A percentile compares a stretch with the other conserved stretches of the same genome.
These are phyloP conservation scores for Tulasnella sp. DNA, from an alignment of 768 basidiomycete species.

Conservation along the genomic window DNA sequence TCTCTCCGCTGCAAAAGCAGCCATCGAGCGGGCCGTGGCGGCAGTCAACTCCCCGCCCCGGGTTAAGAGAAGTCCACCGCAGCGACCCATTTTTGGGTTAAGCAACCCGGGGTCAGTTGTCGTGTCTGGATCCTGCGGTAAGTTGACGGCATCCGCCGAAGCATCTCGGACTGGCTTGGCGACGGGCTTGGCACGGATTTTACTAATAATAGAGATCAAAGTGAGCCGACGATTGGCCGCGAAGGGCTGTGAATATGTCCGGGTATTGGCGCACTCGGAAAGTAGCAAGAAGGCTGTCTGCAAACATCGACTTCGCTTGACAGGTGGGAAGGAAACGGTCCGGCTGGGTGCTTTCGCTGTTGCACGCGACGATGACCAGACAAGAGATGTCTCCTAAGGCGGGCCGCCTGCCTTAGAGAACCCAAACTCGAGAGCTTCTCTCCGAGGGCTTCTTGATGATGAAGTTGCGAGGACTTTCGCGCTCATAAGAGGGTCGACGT, in stretches of 20 bases:
- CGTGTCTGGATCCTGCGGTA: not conserved
- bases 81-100: not conserved
- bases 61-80: not conserved
- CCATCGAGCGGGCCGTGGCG: not conserved
- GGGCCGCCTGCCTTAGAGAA: conserved; percentile 1
- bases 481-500: not conserved
- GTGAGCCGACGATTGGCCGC: not conserved
- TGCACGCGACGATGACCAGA: not conserved
- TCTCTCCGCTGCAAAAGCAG: not conserved
- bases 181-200: not conserved
- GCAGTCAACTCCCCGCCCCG: not conserved
- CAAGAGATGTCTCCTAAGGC: not conserved
- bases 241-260: not conserved
- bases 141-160: not conserved
- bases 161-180: not conserved
- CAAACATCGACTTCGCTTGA: not conserved
- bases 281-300: not conserved
- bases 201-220: not conserved
- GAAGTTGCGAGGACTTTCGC: not conserved
- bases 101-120: not conserved
- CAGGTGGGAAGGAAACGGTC: not conserved
- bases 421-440: not conserved
- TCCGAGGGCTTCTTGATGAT: not conserved
- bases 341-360: not conserved
- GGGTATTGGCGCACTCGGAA: not conserved